Conservation (phyloP, 2,329 filamentous ascomycete species). For the Claviceps capensis region DNA sequence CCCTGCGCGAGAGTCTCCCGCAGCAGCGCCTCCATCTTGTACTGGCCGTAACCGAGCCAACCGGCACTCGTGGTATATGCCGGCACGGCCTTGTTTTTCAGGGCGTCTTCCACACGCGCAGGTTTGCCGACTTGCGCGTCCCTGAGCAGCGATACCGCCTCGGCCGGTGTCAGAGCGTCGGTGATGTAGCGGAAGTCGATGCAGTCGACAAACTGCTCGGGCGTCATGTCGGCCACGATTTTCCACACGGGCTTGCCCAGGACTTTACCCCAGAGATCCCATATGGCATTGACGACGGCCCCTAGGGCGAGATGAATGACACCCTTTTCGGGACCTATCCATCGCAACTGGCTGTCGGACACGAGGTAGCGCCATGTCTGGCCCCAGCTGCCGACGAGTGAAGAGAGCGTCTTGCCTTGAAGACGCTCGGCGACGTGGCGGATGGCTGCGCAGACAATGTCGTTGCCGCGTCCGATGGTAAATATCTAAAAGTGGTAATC, state of each 20-base stretch:
- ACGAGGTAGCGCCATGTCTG: constrained; percentile 87
- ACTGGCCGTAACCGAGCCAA: constrained; percentile 83
- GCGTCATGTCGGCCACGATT: constrained; percentile 79
- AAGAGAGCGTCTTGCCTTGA: constrained; percentile 59
- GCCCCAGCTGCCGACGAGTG: constrained; percentile 69
- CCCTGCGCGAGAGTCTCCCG: constrained; percentile 62
- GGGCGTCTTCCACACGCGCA: constrained; percentile 58
- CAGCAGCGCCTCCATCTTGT: constrained; percentile 68
- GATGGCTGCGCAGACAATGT: constrained; percentile 81
- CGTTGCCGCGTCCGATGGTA: constrained; percentile 80
- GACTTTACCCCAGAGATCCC: constrained; percentile 90
- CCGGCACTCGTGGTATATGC: constrained; percentile 85
- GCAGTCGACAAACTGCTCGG: constrained; percentile 73
- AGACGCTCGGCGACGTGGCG: constrained; percentile 64
- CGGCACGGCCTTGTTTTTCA: constrained; percentile 62
- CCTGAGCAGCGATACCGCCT: constrained; percentile 60
- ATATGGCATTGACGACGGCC: constrained; percentile 79
- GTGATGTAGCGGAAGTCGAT: constrained; percentile 95
- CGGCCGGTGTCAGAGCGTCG: constrained; percentile 77
- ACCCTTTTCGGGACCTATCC: constrained; percentile 90
- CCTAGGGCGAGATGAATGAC: constrained; percentile 87
- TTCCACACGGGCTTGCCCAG: constrained; percentile 82
- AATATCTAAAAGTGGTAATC: constrained; percentile 41
- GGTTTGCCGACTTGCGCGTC: constrained; percentile 54
- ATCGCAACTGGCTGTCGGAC: constrained; percentile 76